Percentiles rank a stretch among this genome's conserved stretches.
Conservation (phyloP, 768 basidiomycete species). For the Kwoniella dejecticola region DNA sequence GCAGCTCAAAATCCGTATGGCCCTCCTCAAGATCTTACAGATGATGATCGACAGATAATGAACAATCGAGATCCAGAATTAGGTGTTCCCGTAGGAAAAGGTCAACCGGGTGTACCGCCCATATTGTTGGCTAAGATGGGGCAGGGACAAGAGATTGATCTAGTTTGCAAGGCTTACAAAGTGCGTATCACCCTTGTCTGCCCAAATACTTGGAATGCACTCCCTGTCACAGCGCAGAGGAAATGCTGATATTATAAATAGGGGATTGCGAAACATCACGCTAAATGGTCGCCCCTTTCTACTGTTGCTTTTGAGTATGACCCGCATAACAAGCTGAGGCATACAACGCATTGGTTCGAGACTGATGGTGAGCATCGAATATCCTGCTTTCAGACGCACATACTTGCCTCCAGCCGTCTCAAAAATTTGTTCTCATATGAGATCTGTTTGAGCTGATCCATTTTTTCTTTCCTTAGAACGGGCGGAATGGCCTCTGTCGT, state of each 20-base stretch:
- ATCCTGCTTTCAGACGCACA: background rate
- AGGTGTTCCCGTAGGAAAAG: constrained; percentile 81
- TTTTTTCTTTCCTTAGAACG: constrained; percentile 56
- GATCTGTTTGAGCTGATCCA: background rate
- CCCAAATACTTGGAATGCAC: no score
- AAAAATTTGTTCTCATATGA: no score
- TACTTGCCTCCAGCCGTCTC: no score
- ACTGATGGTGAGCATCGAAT: constrained; percentile 47
- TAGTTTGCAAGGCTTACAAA: constrained; percentile 89
- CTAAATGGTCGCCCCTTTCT: constrained; percentile 97
- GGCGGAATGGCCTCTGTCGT: constrained; percentile 86
- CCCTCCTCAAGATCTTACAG: constrained; percentile 38
- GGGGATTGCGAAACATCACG: constrained; percentile 98
- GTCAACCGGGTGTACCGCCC: constrained; percentile 63
- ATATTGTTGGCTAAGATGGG: constrained; percentile 88
- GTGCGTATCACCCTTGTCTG: constrained; percentile 58
- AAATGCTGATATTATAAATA: constrained; percentile 56
- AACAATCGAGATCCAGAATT: constrained; percentile 73
- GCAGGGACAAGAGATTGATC: constrained; percentile 85
- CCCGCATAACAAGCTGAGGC: constrained; percentile 93
- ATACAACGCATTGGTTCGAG: constrained; percentile 95
- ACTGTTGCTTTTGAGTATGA: constrained; percentile 97
- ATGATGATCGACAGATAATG: constrained; percentile 66
- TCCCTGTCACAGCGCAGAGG: no score
- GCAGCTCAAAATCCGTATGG: constrained; percentile 42